Conservation (phyloP, 164 flowering plant species). For the Magnolia kwangsiensis region DNA sequence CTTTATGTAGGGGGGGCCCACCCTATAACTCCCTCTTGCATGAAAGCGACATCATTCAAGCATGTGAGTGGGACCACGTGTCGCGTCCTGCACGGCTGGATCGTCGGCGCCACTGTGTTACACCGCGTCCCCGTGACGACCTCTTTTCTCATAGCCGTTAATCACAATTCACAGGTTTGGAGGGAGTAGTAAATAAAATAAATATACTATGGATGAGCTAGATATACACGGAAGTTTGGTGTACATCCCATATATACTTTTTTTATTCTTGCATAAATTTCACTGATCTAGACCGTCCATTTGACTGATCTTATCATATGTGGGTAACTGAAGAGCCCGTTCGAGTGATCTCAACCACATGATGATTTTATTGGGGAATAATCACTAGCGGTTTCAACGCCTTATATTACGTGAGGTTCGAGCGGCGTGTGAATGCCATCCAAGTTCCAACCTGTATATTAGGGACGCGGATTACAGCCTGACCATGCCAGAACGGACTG, state of each 20-base stretch:
- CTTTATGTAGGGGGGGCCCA: neutral
- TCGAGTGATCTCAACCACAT: too few species aligned
- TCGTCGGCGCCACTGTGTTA: slow-evolving; percentile 27
- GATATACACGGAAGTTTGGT: neutral
- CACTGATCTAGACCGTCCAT: neutral
- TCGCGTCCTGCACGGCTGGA: slow-evolving; percentile 46
- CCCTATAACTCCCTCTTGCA: neutral
- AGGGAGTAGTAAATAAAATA: neutral
- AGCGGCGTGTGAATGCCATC: too few species aligned
- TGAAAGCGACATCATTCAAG: slow-evolving; percentile 14
- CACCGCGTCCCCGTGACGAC: slow-evolving; percentile 27
- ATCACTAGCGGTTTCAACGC: too few species aligned
- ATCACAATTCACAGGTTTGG: neutral
- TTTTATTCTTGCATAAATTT: neutral
- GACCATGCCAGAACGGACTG: too few species aligned
- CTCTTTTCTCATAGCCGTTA: neutral
- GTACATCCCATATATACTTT: too few species aligned
- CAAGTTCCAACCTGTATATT: too few species aligned
- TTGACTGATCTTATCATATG: neutral
- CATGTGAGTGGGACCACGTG: slow-evolving; percentile 36
- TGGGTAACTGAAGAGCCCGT: too few species aligned
- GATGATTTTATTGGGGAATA: too few species aligned
- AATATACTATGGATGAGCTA: neutral
- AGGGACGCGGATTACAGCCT: too few species aligned
- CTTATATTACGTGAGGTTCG: too few species aligned